Conservation (phyloP, 2,329 filamentous ascomycete genomes). For the Hortaea sp. region DNA sequence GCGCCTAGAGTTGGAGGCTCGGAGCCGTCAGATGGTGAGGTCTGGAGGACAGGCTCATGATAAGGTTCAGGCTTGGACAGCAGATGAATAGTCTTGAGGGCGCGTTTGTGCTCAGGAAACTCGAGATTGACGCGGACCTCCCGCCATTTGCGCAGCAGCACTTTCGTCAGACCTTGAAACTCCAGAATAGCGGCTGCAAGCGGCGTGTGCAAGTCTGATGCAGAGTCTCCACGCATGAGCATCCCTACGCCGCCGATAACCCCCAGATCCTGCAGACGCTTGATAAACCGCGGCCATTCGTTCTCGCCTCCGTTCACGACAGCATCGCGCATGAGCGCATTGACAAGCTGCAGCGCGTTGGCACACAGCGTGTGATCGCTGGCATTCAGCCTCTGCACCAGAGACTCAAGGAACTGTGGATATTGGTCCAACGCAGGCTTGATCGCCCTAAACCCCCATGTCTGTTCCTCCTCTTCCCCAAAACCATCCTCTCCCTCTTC, state of each 20-base stretch:
- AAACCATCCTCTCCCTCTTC: conserved; percentile 48
- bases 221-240: conserved; percentile 85
- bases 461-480: conserved; percentile 53
- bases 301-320: conserved; percentile 66
- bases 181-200: conserved; percentile 81
- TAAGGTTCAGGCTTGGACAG: conserved; percentile 46
- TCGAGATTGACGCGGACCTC: conserved; percentile 78
- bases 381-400: conserved; percentile 82
- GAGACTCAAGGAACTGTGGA: conserved; percentile 87
- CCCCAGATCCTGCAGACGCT: conserved; percentile 81
- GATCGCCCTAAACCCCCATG: conserved; percentile 68
- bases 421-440: conserved; percentile 86
- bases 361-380: conserved; percentile 93
- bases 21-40: conserved; percentile 2
- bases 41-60: conserved; percentile 31
- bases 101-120: conserved; percentile 75
- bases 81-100: conserved; percentile 75
- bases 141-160: conserved; percentile 73
- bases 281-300: conserved; percentile 95
- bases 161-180: conserved; percentile 85
- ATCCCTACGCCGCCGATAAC: conserved; percentile 82
- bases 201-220: conserved; percentile 83
- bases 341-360: conserved; percentile 90
- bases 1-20: conserved; percentile 31
- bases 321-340: conserved; percentile 86